Conservation (phyloP, 257 asterid genomes). For the Asclepias syriaca region DNA sequence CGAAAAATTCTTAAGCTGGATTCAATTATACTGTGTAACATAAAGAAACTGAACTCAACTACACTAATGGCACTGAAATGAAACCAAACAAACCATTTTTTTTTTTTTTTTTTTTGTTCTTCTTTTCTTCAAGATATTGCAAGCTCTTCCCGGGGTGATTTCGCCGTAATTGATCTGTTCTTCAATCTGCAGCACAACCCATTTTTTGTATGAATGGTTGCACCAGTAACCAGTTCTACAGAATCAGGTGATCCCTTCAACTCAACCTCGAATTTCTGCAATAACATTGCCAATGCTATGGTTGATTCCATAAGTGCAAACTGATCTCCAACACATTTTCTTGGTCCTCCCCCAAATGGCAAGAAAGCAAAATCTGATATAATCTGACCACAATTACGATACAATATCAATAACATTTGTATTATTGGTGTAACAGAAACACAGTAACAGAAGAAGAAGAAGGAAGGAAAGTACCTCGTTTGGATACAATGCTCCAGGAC, state of each 20-base stretch:
- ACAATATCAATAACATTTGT: too few species aligned
- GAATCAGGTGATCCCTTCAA: conserved; percentile 60
- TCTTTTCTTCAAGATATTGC: not conserved
- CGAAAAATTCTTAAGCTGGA: too few species aligned
- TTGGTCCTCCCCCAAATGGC: conserved; percentile 98
- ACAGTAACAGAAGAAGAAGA: not conserved
- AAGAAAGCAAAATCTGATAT: conserved; percentile 85
- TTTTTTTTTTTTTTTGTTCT: too few species aligned
- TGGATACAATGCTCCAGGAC: conserved; percentile 95
- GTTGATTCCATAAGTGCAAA: conserved; percentile 98
- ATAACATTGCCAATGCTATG: conserved; percentile 66
- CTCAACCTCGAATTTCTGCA: conserved; percentile 62
- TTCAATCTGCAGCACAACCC: conserved; percentile 86
- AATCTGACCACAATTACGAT: conserved; percentile 29
- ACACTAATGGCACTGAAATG: too few species aligned
- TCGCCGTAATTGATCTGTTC: conserved; percentile 33
- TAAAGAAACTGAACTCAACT: too few species aligned
- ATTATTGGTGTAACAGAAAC: too few species aligned
- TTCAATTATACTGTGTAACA: too few species aligned
- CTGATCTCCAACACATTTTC: conserved; percentile 97
- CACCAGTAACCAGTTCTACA: conserved; percentile 87
- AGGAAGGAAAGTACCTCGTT: conserved; percentile 55
- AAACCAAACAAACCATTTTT: too few species aligned
- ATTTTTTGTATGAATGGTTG: conserved; percentile 85
- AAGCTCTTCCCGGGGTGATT: not conserved